Base-by-base conservation (phyloP, 2,329 filamentous ascomycete species). In the Fusarium pseudograminearum region DNA sequence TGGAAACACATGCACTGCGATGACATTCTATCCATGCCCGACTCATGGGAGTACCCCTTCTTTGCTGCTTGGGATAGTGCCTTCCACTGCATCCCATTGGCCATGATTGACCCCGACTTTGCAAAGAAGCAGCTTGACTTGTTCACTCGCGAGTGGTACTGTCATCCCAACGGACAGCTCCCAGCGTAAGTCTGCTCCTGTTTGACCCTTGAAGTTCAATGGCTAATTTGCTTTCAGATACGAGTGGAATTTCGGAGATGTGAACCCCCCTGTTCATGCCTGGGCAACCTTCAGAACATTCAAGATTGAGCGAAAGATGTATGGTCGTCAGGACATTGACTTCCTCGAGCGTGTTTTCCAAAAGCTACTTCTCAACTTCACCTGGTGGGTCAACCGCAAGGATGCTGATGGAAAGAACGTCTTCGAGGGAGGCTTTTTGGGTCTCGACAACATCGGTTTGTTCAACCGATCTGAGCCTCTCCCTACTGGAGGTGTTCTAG, bases 341-440 rank as follows among this genome's bases (percentile, higher is more conserved):
- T 98, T 98, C 81, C 86, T 98, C 12, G 95, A 98, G 83, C 89
- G 95, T 22, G 94, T 98, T 7, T 98, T 98, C 84, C 96, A 98
- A 77, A 98, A 98, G 80, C 82, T 98, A 64, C 84, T 98, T 26
- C 85, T 98, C 68, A 98, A 98, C 82, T 98, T 98, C 79, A 98
- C 96, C 6, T 98, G 96, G 96, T 98, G 95, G 95, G 95, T 98
- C 22, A 98, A 98, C 79, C 91, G 95, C 61, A 98, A 98, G 81
- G 95, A 98, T 75, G 87, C 87, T 14, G 93, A 97, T 12, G 95
- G 94, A 75, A 98, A 98, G 83, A 98, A 98, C 76, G 92, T 98
- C 30, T 98, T 98, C 73, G 96, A 98, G 77, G 96, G 95, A 72
- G 95, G 95, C 44, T 98, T 98, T 85, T 84, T 98, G 10, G 95